Conservation (phyloP, 768 basidiomycete species). For the Kwoniella sp. region DNA sequence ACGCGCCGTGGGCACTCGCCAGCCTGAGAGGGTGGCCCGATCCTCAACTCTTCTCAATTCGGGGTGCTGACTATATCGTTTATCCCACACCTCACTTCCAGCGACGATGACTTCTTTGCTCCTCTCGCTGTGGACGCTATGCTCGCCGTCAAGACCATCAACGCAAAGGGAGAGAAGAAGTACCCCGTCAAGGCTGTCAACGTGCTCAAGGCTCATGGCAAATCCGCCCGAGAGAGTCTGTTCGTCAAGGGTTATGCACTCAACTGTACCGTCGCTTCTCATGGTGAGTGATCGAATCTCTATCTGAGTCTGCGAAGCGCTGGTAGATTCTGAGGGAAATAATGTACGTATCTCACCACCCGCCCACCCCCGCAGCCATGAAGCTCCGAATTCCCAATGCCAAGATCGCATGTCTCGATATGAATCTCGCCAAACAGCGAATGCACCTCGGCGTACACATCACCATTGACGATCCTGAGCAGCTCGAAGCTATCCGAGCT, state of each 20-base stretch:
- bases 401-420: constrained; percentile 97
- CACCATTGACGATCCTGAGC: constrained; percentile 91
- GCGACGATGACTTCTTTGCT: constrained; percentile 96
- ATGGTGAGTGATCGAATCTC: constrained; percentile 67
- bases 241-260: constrained; percentile 95
- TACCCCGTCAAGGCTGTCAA: constrained; percentile 99
- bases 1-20: too few relatives aligned
- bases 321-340: too few relatives aligned
- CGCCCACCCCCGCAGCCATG: constrained; percentile 69
- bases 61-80: too few relatives aligned
- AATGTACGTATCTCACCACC: neutral
- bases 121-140: constrained; percentile 99
- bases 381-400: constrained; percentile 89
- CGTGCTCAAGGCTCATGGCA: constrained; percentile 94
- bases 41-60: neutral
- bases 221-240: constrained; percentile 89
- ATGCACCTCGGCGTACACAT: constrained; percentile 99
- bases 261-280: constrained; percentile 97
- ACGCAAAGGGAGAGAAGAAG: constrained; percentile 90
- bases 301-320: neutral
- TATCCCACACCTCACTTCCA: constrained; percentile 52
- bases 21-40: too few relatives aligned
- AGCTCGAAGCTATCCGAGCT: constrained; percentile 93
- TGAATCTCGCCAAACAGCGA: constrained; percentile 91
- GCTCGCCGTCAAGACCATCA: constrained; percentile 93